These are phyloP conservation scores for Potentilla sterilis DNA, from an alignment of 306 rosid species.

Conservation along the genomic window DNA sequence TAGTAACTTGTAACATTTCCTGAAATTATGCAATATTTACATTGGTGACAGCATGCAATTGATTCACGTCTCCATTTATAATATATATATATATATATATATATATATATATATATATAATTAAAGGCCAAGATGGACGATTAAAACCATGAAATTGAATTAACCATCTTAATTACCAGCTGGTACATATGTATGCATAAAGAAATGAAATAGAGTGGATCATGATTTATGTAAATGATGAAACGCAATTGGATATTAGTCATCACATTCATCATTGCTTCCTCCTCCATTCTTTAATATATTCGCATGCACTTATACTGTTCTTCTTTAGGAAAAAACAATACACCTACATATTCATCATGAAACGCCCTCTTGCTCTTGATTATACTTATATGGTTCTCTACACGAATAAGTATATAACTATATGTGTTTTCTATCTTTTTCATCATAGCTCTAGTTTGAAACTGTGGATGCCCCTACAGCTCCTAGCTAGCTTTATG, in stretches of 20 bases:
- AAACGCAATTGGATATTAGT: not conserved
- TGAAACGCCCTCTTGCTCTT: not conserved
- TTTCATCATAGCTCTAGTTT: not conserved
- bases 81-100: too few relatives aligned
- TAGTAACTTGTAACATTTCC: too few relatives aligned
- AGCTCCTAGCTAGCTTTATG: not conserved
- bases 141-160: not conserved
- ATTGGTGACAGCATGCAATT: too few relatives aligned
- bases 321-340: not conserved
- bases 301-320: not conserved
- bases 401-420: not conserved
- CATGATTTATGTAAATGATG: slow-evolving; percentile 2
- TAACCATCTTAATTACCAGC: not conserved
- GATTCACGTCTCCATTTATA: too few relatives aligned
- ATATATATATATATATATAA: too few relatives aligned
- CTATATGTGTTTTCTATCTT: too few relatives aligned
- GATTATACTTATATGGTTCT: not conserved
- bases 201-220: not conserved
- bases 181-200: not conserved
- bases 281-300: slow-evolving; percentile 7
- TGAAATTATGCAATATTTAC: too few relatives aligned
- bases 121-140: too few relatives aligned
- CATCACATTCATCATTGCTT: not conserved
- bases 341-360: not conserved
- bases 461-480: not conserved